Conservation (phyloP, 805 yeast species). For the Saccharomyces mikatae region DNA sequence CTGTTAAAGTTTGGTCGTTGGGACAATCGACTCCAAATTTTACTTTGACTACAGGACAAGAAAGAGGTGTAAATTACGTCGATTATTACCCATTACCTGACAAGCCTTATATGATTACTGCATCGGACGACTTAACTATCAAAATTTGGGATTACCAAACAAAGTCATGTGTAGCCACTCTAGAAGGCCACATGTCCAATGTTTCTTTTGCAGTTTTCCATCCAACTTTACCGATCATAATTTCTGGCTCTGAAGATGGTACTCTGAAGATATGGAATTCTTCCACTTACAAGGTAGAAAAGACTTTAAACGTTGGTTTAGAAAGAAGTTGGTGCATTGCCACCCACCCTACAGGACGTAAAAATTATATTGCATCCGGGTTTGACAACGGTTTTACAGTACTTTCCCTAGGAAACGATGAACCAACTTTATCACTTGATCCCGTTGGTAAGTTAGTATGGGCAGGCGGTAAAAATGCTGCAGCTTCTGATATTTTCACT, state of each 20-base stretch:
- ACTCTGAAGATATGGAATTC: constrained; percentile 93
- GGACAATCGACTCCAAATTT: constrained; percentile 84
- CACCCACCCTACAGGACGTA: constrained; percentile 51
- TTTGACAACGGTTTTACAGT: constrained; percentile 92
- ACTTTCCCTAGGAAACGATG: constrained; percentile 84
- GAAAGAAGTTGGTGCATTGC: constrained; percentile 97
- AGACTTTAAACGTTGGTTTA: constrained; percentile 80
- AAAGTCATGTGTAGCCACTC: constrained; percentile 86
- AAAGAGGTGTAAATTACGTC: constrained; percentile 90
- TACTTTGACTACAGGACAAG: constrained; percentile 83
- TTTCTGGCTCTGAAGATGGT: constrained; percentile 96
- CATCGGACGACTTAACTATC: constrained; percentile 84
- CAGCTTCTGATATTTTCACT: constrained; percentile 63
- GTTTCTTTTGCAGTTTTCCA: constrained; percentile 97
- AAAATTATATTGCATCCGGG: constrained; percentile 82
- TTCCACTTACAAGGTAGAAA: constrained; percentile 86
- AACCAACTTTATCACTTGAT: constrained; percentile 90
- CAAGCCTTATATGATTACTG: constrained; percentile 88
- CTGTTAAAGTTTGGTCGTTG: constrained; percentile 93
- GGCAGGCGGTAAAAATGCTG: constrained; percentile 63
- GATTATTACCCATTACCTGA: constrained; percentile 96
- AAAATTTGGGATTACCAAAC: constrained; percentile 97
- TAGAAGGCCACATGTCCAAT: constrained; percentile 89
- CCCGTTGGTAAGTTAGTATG: constrained; percentile 84
- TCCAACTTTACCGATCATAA: constrained; percentile 89